phyloP scores from a whole-genome alignment of 2,329 filamentous ascomycete species.

The Dactylellina parvicollis region DNA sequence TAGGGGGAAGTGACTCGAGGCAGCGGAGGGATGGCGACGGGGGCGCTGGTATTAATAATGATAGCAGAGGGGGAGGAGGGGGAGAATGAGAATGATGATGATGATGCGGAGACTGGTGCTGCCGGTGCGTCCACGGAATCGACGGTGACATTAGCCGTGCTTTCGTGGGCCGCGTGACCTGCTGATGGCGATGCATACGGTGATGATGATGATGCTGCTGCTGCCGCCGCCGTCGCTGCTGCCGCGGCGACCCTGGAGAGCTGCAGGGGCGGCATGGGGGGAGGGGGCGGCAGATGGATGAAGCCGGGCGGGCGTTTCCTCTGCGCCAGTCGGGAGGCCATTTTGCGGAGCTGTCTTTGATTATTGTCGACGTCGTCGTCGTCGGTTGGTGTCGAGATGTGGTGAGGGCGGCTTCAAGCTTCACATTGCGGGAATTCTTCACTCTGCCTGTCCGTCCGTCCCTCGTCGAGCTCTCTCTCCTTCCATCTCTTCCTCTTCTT shows the following conservation, averaged over 20 bases:
- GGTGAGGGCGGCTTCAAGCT: background rate
- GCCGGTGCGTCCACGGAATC: background rate
- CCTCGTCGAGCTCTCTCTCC: background rate
- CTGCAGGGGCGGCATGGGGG: conserved; percentile 9
- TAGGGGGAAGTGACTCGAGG: conserved; percentile 29
- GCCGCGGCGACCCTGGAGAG: conserved; percentile 1
- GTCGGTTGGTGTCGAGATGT: too few species aligned
- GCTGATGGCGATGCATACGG: background rate
- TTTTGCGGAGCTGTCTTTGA: background rate
- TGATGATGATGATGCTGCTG: conserved; percentile 9
- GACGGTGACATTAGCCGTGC: background rate
- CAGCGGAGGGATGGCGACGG: conserved; percentile 34
- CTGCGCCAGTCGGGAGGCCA: conserved; percentile 27
- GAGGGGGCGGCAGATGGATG: conserved; percentile 39
- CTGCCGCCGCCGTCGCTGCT: background rate
- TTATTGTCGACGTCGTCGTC: background rate
- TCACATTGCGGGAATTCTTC: conserved; percentile 6
- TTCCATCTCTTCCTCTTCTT: background rate
- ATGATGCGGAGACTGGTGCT: too few species aligned
- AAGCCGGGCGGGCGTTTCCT: conserved; percentile 37
- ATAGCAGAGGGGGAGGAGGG: too few species aligned
- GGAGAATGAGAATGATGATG: too few species aligned
- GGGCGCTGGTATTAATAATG: background rate
- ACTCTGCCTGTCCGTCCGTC: background rate
- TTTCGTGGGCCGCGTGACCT: background rate